Percentiles rank a stretch among this genome's conserved stretches.
These are phyloP conservation scores for Coniophora puteana DNA, from an alignment of 1,284 basidiomycete genomes.

Conservation along the genomic window DNA sequence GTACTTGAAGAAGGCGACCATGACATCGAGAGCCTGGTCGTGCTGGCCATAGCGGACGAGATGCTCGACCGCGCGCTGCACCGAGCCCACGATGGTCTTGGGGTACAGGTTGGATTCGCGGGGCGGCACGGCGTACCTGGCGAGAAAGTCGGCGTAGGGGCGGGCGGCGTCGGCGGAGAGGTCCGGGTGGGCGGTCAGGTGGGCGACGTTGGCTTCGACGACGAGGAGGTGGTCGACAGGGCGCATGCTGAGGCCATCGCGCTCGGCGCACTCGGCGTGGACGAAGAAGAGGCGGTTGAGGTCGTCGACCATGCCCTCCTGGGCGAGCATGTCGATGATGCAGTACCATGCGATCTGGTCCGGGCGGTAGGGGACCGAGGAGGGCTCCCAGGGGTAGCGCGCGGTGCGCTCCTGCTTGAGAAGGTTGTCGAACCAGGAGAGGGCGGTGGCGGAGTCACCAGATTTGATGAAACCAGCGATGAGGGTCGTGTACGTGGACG, in stretches of 20 bases:
- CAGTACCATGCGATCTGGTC: slow-evolving; percentile 45
- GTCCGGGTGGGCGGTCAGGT: slow-evolving; percentile 17
- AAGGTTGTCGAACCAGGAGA: slow-evolving; percentile 70
- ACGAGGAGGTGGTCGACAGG: slow-evolving; percentile 30
- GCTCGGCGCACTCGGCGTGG: slow-evolving; percentile 29
- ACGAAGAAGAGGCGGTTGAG: slow-evolving; percentile 50
- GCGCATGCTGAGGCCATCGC: slow-evolving; percentile 34
- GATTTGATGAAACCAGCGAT: slow-evolving; percentile 63
- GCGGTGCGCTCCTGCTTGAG: slow-evolving; percentile 40
- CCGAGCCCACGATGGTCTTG: no score
- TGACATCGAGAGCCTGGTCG: no score
- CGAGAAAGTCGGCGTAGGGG: not conserved
- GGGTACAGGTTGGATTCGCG: no score
- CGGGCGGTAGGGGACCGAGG: slow-evolving; percentile 45
- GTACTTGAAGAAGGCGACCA: no score
- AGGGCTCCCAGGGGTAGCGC: slow-evolving; percentile 34
- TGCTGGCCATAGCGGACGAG: no score
- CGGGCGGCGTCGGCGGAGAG: not conserved
- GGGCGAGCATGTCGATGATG: slow-evolving; percentile 52
- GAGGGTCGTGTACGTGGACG: slow-evolving; percentile 62
- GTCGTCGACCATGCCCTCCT: slow-evolving; percentile 43
- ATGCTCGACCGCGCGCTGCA: no score
- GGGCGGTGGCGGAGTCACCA: slow-evolving; percentile 62
- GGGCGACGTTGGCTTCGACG: slow-evolving; percentile 36
- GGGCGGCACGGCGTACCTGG: not conserved